Percentiles rank a stretch among this genome's conserved stretches.
Evolutionary conservation across 352 stramenopile genomes (phyloP).

Genomic region (Phytophthora pisi): DNA sequence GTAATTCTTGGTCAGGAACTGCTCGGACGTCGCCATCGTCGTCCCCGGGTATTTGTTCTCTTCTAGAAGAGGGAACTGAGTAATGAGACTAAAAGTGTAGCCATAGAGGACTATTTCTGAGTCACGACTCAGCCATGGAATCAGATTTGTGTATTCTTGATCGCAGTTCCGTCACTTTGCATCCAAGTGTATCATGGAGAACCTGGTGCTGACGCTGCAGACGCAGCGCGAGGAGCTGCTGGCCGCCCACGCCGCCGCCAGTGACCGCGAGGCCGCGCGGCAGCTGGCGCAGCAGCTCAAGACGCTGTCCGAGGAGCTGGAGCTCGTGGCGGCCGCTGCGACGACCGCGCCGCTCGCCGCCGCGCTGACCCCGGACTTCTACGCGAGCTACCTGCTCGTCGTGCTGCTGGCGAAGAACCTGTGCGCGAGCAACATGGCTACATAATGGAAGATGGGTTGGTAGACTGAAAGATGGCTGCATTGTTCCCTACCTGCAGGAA

Average conservation of each 20-base stretch:
- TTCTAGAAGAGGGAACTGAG: conserved; percentile 1
- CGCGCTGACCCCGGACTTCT: conserved; percentile 59
- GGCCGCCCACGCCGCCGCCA: conserved; percentile 19
- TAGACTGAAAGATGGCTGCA: not conserved
- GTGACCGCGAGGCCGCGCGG: conserved; percentile 21
- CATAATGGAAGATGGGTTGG: not conserved
- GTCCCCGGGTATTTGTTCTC: not conserved
- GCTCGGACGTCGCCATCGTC: conserved; percentile 51
- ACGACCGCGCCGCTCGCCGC: conserved; percentile 28
- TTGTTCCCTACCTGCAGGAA: conserved; percentile 35
- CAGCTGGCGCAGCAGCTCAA: conserved; percentile 43
- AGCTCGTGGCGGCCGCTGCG: conserved; percentile 55
- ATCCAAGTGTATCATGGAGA: conserved; percentile 43
- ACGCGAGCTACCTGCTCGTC: conserved; percentile 60
- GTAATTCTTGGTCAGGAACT: conserved; percentile 89
- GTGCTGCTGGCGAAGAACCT: conserved; percentile 58
- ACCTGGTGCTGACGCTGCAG: conserved; percentile 50
- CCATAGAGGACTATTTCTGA: not conserved
- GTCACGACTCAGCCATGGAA: not conserved
- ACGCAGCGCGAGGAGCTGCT: conserved; percentile 50
- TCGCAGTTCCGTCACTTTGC: not conserved
- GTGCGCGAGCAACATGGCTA: conserved; percentile 19
- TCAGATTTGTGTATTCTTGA: conserved; percentile 3
- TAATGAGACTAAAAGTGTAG: not conserved
- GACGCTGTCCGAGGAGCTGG: conserved; percentile 54